Evolutionary conservation across 768 basidiomycete genomes (phyloP), one percentile per base, ranked within the genome.

Genomic region (Mycena rebaudengoi): DNA sequence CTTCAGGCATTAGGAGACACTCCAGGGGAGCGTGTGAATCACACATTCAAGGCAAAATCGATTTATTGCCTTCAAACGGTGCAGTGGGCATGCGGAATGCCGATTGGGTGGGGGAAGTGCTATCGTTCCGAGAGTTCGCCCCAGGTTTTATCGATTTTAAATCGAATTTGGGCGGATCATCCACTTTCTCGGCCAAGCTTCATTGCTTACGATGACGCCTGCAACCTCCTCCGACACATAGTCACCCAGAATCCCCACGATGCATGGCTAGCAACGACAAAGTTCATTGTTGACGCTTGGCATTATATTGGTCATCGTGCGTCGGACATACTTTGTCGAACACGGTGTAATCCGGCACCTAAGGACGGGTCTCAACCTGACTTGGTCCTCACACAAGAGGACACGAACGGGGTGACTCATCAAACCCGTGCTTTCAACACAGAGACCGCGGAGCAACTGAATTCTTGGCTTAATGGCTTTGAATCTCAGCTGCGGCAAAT

Each of bases 321-420:
- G 21, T 50, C 32, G 29, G 68, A 69, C 44, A n/a, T 40, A 10
- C 44, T 69, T 2, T 53, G 51, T 23, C 35, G 51, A 3, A 53
- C 39, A 10, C 14, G 51, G 16, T 53, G 51, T 18, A 70, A 70
- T 52, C 68, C 69, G 5, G 63, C 64, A n/a, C 64, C 69, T 5
- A 43, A 33, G 8, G 53, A 70, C 56, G 69, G 67, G 21, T 52
- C 59, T n/a, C 69, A 70, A 44, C 67, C 67, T 5, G 69, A 70
- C 43, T 51, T 68, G 28, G 44, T 68, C 2, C 18, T 57, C 14
- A n/a, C 50, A 3, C 26, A 43, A 35, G 25, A 13, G 0, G 64
- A 69, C 32, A 48, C 43, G 20, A 43, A 52, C 14, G 69, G 69
- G 18, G 18, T 20, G 4, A 21, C 49, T 7, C 62, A 65, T 44